Base-by-base conservation (phyloP, 2,329 filamentous ascomycete genomes). In the Cladosporium sp. region DNA sequence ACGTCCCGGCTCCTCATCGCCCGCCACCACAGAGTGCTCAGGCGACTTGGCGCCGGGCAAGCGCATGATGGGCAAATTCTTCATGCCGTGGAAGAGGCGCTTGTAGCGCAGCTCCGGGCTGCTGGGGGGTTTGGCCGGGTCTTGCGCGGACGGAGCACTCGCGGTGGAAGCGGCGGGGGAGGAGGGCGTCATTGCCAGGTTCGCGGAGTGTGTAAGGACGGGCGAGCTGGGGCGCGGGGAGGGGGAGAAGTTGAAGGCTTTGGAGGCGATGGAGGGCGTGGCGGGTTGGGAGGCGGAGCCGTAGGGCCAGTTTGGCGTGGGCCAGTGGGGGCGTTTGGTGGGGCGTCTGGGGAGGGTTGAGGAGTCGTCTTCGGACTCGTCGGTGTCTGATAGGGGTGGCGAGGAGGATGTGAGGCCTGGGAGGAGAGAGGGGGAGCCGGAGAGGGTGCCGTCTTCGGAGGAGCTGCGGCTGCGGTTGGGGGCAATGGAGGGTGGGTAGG, bases 21-120 rank as follows among this genome's bases (percentile, higher is more conserved):
- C 37, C 3, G 18, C 8, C 15, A 7, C 5, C 17, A 13, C 13
- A 8, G 15, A 7, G 7, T 15, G n/a, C 30, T 7, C 37, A 4
- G 45, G 45, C 5, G 45, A 48, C 27, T 40, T 48, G 11, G 36
- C 19, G 13, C 44, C 29, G 7, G 34, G n/a, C 11, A 34, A 29
- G 13, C 37, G 17, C 17, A 40, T 34, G 18, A 20, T 19, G 19
- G 18, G 18, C 11, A 20, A 13, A 9, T 38, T 43, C 20, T 50
- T 52, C 7, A 50, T 38, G 8, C 47, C 48, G 27, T 73, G 71
- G 51, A 74, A 73, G 0, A 74, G 56, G 4, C 62, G 62, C 58
- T 72, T 73, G 53, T 74, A 75, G 4, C 64, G 63, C 1, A 64
- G 52, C 49, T 72, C 70, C 1, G 70, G 68, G 1, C 66, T 66